Percentiles rank a stretch among this genome's conserved stretches.
Conservation (phyloP, 208 protist species). For the Polymyxa betae region DNA sequence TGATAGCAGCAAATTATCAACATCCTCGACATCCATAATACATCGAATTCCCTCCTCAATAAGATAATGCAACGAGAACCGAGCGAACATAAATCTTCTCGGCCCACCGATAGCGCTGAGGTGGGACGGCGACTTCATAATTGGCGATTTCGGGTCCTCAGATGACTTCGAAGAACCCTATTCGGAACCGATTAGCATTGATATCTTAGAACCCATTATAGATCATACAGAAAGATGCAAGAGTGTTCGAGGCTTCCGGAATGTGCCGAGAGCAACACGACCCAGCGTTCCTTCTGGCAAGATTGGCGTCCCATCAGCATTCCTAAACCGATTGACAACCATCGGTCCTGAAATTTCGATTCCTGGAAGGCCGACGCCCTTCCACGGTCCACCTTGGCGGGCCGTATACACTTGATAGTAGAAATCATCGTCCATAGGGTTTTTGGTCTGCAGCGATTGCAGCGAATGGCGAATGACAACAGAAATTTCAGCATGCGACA, state of each 20-base stretch:
- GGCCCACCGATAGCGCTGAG: neutral
- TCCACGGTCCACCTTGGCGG: neutral
- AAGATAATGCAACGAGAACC: neutral
- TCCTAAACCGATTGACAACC: neutral
- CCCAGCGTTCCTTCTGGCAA: neutral
- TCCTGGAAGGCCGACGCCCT: neutral
- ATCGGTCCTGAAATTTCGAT: neutral
- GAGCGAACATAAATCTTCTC: neutral
- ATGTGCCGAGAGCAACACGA: neutral
- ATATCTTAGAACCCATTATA: no score
- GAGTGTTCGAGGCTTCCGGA: neutral
- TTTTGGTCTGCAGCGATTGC: conserved; percentile 8
- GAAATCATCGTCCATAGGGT: neutral
- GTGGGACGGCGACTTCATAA: no score
- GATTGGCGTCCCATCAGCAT: neutral
- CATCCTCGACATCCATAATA: conserved; percentile 4
- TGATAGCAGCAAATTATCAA: neutral
- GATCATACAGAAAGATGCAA: neutral
- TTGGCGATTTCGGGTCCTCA: no score
- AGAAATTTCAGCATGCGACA: conserved; percentile 10
- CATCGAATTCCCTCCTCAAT: conserved; percentile 10
- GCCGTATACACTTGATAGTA: neutral
- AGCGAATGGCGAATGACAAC: neutral
- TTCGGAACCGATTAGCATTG: no score
- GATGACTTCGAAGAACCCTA: no score